Evolutionary conservation across 306 rosid genomes (phyloP).

Genomic region (Vicia faba): DNA sequence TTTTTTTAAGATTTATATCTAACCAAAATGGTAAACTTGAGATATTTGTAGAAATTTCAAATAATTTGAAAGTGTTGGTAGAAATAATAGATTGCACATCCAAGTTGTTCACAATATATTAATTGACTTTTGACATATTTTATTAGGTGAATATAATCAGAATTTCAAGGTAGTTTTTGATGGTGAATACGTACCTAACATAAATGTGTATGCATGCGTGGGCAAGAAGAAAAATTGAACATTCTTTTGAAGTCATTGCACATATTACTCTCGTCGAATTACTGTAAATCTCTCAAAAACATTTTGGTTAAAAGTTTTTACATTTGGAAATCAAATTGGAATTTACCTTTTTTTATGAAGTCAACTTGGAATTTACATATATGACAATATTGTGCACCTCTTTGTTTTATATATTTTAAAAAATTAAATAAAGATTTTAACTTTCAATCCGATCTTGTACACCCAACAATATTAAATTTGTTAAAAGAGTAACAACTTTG

Average conservation of each 20-base stretch:
- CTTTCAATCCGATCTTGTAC: too few relatives aligned
- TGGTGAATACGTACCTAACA: neutral
- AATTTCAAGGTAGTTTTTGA: neutral
- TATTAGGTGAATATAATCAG: neutral
- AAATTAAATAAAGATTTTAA: too few relatives aligned
- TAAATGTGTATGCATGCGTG: slow-evolving; percentile 2
- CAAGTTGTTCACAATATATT: neutral
- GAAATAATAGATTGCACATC: neutral
- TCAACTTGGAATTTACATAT: neutral
- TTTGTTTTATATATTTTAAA: neutral
- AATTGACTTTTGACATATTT: neutral
- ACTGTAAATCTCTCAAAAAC: neutral
- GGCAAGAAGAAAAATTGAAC: neutral
- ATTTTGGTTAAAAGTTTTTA: neutral
- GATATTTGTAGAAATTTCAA: neutral
- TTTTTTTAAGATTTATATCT: too few relatives aligned
- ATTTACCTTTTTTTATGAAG: neutral
- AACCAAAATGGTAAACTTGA: too few relatives aligned
- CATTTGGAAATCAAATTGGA: neutral
- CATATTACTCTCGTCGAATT: neutral
- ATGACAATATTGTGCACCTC: neutral
- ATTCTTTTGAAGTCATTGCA: neutral
- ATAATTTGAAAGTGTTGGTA: neutral
- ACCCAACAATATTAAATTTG: too few relatives aligned
- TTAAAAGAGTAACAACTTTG: too few relatives aligned